A percentile compares a stretch with the other conserved stretches of the same genome.
phyloP scores from a whole-genome alignment of 2,329 filamentous ascomycete genomes.

The Cercospora berteroae region DNA sequence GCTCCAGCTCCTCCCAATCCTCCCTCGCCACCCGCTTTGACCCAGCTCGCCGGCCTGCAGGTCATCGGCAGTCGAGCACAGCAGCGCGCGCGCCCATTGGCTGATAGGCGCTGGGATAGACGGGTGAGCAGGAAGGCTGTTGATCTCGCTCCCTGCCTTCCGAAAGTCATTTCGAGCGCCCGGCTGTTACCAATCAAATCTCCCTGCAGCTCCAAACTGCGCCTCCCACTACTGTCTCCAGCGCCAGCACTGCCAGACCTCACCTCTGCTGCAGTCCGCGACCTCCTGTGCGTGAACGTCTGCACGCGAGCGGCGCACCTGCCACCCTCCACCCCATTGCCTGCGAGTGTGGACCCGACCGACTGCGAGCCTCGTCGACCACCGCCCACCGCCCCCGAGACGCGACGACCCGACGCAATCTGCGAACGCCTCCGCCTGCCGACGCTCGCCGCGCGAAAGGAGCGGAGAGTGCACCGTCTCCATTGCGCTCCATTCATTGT shows the following conservation, averaged over 20 bases:
- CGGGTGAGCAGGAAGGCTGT: constrained; percentile 10
- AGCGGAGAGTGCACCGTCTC: neutral
- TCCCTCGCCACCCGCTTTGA: constrained; percentile 4
- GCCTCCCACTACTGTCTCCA: constrained; percentile 5
- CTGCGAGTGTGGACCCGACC: neutral
- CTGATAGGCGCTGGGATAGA: constrained; percentile 7
- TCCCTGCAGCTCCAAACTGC: constrained; percentile 12
- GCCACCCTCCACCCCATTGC: neutral
- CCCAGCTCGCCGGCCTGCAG: constrained; percentile 7
- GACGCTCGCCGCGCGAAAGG: constrained; percentile 2
- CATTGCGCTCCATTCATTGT: constrained; percentile 5
- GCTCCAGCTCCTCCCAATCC: neutral
- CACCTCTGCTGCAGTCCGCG: constrained; percentile 5
- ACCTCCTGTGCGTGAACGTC: constrained; percentile 3
- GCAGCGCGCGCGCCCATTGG: constrained; percentile 9
- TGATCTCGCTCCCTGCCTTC: constrained; percentile 18
- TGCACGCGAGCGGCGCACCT: neutral
- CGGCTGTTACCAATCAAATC: constrained; percentile 25
- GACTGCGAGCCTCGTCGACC: neutral
- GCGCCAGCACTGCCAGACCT: neutral
- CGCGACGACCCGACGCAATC: neutral
- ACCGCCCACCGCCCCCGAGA: neutral
- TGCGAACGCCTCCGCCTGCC: neutral
- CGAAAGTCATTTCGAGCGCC: constrained; percentile 22
- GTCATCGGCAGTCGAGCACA: constrained; percentile 14